Conservation (phyloP, 257 asterid species). For the Fraxinus excelsior region DNA sequence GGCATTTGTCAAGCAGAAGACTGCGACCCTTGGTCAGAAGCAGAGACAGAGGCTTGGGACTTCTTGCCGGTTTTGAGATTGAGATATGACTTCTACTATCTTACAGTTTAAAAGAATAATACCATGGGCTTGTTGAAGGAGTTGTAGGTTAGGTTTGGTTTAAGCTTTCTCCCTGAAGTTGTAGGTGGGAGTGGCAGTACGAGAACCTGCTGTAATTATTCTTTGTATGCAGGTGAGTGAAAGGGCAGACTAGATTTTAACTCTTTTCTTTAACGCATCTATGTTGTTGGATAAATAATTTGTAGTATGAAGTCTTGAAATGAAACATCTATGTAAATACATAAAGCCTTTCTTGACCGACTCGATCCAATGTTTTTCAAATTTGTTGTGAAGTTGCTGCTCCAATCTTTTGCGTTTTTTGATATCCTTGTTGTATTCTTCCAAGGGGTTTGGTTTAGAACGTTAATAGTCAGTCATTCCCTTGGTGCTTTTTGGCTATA, state of each 20-base stretch:
- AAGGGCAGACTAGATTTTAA: not conserved
- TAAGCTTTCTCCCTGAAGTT: conserved; percentile 29
- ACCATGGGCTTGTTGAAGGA: conserved; percentile 38
- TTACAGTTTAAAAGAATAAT: conserved; percentile 38
- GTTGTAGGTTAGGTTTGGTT: conserved; percentile 44
- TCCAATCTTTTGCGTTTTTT: not conserved
- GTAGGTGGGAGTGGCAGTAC: conserved; percentile 31
- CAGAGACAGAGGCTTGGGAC: conserved; percentile 97
- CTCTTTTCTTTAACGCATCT: conserved; percentile 30
- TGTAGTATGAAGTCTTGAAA: conserved; percentile 37
- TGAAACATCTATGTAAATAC: conserved; percentile 38
- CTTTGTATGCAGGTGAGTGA: conserved; percentile 45
- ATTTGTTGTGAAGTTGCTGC: not conserved
- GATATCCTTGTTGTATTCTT: not conserved
- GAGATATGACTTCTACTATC: conserved; percentile 31
- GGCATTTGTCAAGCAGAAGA: conserved; percentile 70
- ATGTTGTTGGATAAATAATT: conserved; percentile 70
- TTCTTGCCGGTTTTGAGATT: conserved; percentile 96
- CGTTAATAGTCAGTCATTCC: not conserved
- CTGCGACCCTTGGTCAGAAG: conserved; percentile 55
- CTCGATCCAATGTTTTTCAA: not conserved
- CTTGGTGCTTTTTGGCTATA: not conserved
- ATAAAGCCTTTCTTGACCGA: not conserved
- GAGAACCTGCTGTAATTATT: conserved; percentile 58
- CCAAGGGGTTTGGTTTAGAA: not conserved